A percentile compares a stretch with the other conserved stretches of the same genome.
Evolutionary conservation across 805 yeast species (phyloP).

Genomic region (Komagataella pseudopastoris): DNA sequence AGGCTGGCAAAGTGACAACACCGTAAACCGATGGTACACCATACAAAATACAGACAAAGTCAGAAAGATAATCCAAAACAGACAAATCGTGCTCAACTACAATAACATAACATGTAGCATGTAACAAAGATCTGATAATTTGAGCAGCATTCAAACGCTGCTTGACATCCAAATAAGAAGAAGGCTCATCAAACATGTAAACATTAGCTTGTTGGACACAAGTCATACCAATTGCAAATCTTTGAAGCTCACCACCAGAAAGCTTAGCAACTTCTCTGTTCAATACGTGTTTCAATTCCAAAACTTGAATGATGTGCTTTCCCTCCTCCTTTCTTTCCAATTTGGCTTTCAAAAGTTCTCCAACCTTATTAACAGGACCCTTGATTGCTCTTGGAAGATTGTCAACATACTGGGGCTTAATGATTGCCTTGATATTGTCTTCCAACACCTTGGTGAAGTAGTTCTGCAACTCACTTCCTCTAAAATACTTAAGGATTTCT

Average conservation of each 20-base stretch:
- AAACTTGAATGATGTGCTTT: constrained; percentile 48
- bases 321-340: constrained; percentile 58
- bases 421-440: constrained; percentile 90
- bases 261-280: constrained; percentile 81
- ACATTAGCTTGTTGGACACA: constrained; percentile 92
- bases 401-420: constrained; percentile 98
- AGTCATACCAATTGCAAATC: constrained; percentile 96
- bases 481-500: constrained; percentile 78
- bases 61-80: constrained; percentile 92
- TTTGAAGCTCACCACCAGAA: constrained; percentile 97
- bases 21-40: constrained; percentile 99
- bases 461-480: constrained; percentile 96
- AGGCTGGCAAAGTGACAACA: constrained; percentile 91
- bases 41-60: constrained; percentile 89
- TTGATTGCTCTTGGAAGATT: constrained; percentile 93
- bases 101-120: constrained; percentile 71
- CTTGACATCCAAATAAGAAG: constrained; percentile 95
- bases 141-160: constrained; percentile 97
- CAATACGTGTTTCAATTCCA: constrained; percentile 67
- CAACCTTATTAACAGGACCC: constrained; percentile 76
- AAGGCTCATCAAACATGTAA: constrained; percentile 99
- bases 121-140: constrained; percentile 77
- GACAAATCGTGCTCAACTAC: constrained; percentile 99
- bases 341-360: constrained; percentile 60
- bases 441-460: constrained; percentile 89